These are phyloP conservation scores for Cadophora sp. DNA, from an alignment of 2,329 filamentous ascomycete genomes.

Conservation along the genomic window DNA sequence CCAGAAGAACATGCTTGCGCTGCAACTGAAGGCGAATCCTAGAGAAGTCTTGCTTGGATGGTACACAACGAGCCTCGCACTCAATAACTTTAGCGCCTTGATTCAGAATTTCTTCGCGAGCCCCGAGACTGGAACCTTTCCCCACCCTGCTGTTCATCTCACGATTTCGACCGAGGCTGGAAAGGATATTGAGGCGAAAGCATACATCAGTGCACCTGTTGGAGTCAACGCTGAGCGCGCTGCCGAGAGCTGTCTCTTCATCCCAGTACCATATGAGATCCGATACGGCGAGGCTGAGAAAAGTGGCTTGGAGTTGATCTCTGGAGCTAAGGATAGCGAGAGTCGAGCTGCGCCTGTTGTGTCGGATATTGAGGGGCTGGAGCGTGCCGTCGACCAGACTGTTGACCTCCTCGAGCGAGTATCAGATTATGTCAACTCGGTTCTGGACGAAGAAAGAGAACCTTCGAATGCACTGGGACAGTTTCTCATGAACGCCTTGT, in stretches of 20 bases:
- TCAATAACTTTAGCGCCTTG: slow-evolving; percentile 97
- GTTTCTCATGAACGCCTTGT: slow-evolving; percentile 92
- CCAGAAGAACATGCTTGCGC: slow-evolving; percentile 97
- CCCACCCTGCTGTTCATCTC: slow-evolving; percentile 95
- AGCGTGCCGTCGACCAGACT: slow-evolving; percentile 86
- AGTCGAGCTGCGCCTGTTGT: slow-evolving; percentile 74
- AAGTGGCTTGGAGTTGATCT: slow-evolving; percentile 82
- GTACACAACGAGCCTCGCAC: slow-evolving; percentile 96
- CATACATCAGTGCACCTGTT: slow-evolving; percentile 95
- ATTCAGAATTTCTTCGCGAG: slow-evolving; percentile 99
- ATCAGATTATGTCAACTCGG: slow-evolving; percentile 88
- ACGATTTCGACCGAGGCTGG: slow-evolving; percentile 92
- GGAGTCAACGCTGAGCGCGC: slow-evolving; percentile 94
- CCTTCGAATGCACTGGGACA: slow-evolving; percentile 93
- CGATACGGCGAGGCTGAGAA: slow-evolving; percentile 83
- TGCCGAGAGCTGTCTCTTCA: slow-evolving; percentile 95
- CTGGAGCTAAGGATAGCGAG: slow-evolving; percentile 80
- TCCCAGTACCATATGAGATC: slow-evolving; percentile 94
- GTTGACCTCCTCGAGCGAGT: slow-evolving; percentile 90
- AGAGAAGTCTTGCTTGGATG: slow-evolving; percentile 95
- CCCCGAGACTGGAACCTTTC: slow-evolving; percentile 95
- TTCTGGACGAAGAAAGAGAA: slow-evolving; percentile 90
- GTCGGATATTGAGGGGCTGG: slow-evolving; percentile 88
- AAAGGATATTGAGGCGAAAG: slow-evolving; percentile 85
- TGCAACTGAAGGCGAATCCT: slow-evolving; percentile 92